A percentile compares a stretch with the other conserved stretches of the same genome.
Evolutionary conservation across 2,329 filamentous ascomycete genomes (phyloP).

Genomic region (Trichophyton verrucosum): DNA sequence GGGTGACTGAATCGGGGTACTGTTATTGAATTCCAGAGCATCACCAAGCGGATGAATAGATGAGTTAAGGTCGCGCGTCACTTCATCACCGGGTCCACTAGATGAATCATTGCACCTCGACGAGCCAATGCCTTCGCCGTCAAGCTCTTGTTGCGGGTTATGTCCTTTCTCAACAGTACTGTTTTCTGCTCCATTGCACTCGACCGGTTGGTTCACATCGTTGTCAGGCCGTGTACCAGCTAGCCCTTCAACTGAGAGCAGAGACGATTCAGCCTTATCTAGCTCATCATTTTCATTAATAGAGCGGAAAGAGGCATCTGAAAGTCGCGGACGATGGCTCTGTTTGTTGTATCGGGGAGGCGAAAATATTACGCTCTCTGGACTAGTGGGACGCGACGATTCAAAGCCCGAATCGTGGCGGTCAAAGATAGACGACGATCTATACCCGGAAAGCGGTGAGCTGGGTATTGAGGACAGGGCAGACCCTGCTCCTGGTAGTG

Average conservation of each 20-base stretch:
- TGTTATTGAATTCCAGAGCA: not conserved
- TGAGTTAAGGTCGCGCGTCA: not conserved
- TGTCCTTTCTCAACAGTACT: not conserved
- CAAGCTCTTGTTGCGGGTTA: not conserved
- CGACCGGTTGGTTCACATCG: not conserved
- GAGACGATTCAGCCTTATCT: not conserved
- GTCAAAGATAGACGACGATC: constrained; percentile 68
- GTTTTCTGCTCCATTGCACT: not conserved
- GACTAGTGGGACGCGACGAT: constrained; percentile 65
- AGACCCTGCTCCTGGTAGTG: constrained; percentile 45
- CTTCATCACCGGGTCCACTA: not conserved
- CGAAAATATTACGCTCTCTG: constrained; percentile 56
- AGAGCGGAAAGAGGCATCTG: constrained; percentile 42
- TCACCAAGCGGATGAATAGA: not conserved
- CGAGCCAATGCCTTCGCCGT: not conserved
- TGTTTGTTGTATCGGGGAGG: constrained; percentile 50
- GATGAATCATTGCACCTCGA: not conserved
- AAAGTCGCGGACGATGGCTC: constrained; percentile 46
- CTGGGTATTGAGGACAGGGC: constrained; percentile 62
- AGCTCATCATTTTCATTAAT: constrained; percentile 7
- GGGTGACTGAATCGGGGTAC: constrained; percentile 11
- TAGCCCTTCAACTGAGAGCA: not conserved
- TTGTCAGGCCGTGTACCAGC: not conserved
- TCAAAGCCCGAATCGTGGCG: constrained; percentile 50
- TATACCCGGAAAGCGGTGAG: constrained; percentile 64